phyloP scores from a whole-genome alignment of 2,329 filamentous ascomycete genomes.

The Fusarium albidum region DNA sequence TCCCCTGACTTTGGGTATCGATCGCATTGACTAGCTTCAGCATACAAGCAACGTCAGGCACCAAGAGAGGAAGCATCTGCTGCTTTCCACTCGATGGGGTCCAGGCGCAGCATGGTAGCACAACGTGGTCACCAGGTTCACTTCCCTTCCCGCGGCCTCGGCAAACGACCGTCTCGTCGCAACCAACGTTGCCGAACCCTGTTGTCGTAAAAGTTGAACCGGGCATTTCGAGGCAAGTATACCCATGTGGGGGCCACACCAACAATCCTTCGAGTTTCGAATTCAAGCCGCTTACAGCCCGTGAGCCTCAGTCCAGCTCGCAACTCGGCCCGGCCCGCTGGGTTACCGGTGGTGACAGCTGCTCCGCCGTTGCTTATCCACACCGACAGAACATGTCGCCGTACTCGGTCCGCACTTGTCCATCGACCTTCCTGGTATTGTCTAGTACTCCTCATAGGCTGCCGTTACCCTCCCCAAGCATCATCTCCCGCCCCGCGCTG shows the following conservation, averaged over 20 bases:
- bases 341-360: slow-evolving; percentile 30
- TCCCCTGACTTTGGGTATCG: slow-evolving; percentile 21
- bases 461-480: slow-evolving; percentile 14
- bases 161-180: slow-evolving; percentile 19
- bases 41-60: slow-evolving; percentile 17
- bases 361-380: slow-evolving; percentile 12
- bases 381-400: slow-evolving; percentile 33
- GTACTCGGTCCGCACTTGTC: slow-evolving; percentile 12
- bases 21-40: slow-evolving; percentile 24
- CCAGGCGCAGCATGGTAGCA: slow-evolving; percentile 22
- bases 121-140: slow-evolving; percentile 25
- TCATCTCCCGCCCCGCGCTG: slow-evolving; percentile 22
- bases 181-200: slow-evolving; percentile 11
- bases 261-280: slow-evolving; percentile 25
- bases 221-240: slow-evolving; percentile 25
- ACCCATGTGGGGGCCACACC: slow-evolving; percentile 25
- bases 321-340: slow-evolving; percentile 40
- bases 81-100: slow-evolving; percentile 12
- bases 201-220: slow-evolving; percentile 10
- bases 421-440: slow-evolving; percentile 14
- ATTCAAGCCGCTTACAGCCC: slow-evolving; percentile 2
- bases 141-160: slow-evolving; percentile 24
- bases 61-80: slow-evolving; percentile 21
- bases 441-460: slow-evolving; percentile 5
- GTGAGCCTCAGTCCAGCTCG: slow-evolving; percentile 27